Evolutionary conservation across 257 asterid species (phyloP), one percentile per base, ranked within the genome.

Genomic region (Ophiorrhiza pumila): DNA sequence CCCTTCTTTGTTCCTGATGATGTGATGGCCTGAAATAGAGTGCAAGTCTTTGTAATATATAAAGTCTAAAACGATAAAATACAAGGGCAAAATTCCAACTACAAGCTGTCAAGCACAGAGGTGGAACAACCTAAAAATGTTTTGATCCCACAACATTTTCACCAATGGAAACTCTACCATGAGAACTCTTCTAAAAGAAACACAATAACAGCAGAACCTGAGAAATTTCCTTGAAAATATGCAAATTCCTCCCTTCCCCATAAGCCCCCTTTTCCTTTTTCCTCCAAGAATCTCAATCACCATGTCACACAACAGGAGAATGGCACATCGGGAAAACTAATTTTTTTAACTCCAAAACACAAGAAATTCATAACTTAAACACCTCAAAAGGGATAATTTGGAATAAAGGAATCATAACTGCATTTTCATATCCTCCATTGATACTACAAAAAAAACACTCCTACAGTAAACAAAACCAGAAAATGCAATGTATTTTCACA

Each of bases 1-100:
- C 93, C 97, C 76, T 87, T 84, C 85, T 73, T 88, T 22, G 84
- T 84, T 69, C 93, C 97, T 50, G 95, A 74, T 31, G 97, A 88
- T 35, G 95, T 85, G 69, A 91, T 87, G 69, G 91, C 96, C 96
- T 91, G 78, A 29, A 60, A 71, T 34, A 13, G 37, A 63, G 22
- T 68, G 47, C 46, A 65, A 41, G 20, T 5, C 10, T 62, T 29
- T 14, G 12, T 0, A 23, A 1, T 42, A 14, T 34, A 39, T 41
- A 8, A 34, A 47, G 25, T 2, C 57, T 5, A 9, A 65, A 23
- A 67, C 34, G 58, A 22, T 4, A 45, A 41, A 65, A 39, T 5
- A 20, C 17, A 25, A 25, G 32, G 62, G 69, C 52, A 43, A 27
- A 63, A n/a, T 52, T 34, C 7, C 1, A 34, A 62, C 52, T 22